Percentiles rank a stretch among this genome's conserved stretches.
Conservation (phyloP, 1,284 basidiomycete species). For the Cryptococcus sp. region DNA sequence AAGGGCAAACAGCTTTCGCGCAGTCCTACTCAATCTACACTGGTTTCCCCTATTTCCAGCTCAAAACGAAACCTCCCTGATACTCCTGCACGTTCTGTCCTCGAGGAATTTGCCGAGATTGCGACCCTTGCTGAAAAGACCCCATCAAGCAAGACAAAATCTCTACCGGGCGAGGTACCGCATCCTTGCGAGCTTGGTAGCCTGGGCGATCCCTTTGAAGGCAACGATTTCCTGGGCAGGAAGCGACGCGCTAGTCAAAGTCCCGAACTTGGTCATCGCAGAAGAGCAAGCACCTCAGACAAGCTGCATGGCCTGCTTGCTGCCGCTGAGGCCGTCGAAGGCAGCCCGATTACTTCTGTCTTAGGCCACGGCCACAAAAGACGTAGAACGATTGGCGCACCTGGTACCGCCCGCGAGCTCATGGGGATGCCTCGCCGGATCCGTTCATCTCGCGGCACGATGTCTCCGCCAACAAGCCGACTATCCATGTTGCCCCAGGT, state of each 20-base stretch:
- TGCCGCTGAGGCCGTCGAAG: constrained; percentile 48
- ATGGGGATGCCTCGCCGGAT: constrained; percentile 17
- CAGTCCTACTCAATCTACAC: constrained; percentile 40
- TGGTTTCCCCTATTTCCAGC: constrained; percentile 43
- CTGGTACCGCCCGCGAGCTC: constrained; percentile 24
- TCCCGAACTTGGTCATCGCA: constrained; percentile 14
- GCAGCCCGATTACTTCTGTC: constrained; percentile 41
- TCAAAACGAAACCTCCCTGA: constrained; percentile 36
- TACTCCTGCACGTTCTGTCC: constrained; percentile 45
- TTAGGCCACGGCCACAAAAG: constrained; percentile 37
- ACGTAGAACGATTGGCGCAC: constrained; percentile 41
- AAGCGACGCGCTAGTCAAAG: constrained; percentile 38
- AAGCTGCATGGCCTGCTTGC: constrained; percentile 44
- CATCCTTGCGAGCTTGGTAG: constrained; percentile 11
- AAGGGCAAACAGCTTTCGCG: constrained; percentile 16
- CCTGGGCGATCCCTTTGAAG: constrained; percentile 20
- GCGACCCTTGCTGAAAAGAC: constrained; percentile 43
- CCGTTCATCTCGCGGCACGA: constrained; percentile 17
- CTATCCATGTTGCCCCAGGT: constrained; percentile 20
- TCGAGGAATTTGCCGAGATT: constrained; percentile 50
- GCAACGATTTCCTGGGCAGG: constrained; percentile 10
- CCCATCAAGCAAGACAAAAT: constrained; percentile 30
- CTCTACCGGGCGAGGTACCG: constrained; percentile 26
- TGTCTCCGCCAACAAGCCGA: constrained; percentile 25
- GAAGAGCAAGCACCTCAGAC: constrained; percentile 36